Percentiles rank a stretch among this genome's conserved stretches.
Conservation (phyloP, 1,139 yeast genomes). For the Candida mesenterica region DNA sequence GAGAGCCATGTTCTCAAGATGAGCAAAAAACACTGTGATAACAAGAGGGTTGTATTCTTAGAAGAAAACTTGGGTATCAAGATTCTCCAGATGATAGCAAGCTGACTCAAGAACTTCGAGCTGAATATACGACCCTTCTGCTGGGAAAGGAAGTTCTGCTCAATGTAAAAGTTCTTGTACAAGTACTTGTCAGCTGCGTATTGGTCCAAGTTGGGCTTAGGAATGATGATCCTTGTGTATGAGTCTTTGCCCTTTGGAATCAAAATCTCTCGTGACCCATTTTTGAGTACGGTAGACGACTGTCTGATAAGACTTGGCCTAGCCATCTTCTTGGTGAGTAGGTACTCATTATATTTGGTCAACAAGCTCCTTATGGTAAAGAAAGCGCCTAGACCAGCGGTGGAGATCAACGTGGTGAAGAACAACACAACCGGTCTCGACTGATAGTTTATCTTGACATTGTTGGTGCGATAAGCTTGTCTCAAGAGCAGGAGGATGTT, state of each 20-base stretch:
- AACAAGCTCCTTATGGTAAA: constrained; percentile 34
- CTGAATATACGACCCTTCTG: constrained; percentile 45
- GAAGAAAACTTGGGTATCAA: constrained; percentile 72
- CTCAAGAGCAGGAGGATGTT: constrained; percentile 35
- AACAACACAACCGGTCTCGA: constrained; percentile 47
- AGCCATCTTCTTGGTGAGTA: constrained; percentile 23
- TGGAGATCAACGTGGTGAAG: constrained; percentile 40
- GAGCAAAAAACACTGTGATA: constrained; percentile 73
- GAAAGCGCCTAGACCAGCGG: constrained; percentile 43
- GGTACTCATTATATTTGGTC: constrained; percentile 32
- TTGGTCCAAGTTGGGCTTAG: constrained; percentile 57
- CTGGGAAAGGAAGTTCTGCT: constrained; percentile 30
- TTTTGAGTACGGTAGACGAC: constrained; percentile 44
- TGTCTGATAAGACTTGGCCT: constrained; percentile 45
- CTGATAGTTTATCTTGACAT: constrained; percentile 42
- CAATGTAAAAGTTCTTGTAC: constrained; percentile 51
- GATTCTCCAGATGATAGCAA: constrained; percentile 76
- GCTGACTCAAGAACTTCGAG: constrained; percentile 70
- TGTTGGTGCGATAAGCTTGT: constrained; percentile 40
- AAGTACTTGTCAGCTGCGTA: constrained; percentile 69
- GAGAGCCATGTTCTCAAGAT: constrained; percentile 86
- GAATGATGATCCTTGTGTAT: constrained; percentile 50
- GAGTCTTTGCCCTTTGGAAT: constrained; percentile 51
- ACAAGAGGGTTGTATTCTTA: constrained; percentile 63
- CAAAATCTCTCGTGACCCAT: constrained; percentile 54